Base-by-base conservation (phyloP, 1,284 basidiomycete genomes). In the Meripilus lineatus region DNA sequence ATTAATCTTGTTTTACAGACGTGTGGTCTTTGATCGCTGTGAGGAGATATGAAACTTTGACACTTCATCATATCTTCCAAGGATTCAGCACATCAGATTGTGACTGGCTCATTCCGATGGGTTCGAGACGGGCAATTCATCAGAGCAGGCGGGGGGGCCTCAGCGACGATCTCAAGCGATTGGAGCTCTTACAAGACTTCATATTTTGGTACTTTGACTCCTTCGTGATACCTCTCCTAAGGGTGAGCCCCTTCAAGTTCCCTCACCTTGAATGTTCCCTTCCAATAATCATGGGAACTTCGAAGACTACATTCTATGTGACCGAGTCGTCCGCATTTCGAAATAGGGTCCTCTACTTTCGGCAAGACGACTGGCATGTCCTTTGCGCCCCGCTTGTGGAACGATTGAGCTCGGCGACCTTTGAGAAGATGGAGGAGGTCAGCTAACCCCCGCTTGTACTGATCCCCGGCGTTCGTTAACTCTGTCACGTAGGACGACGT, bases 161-260 rank as follows among this genome's bases (percentile, higher is more conserved):
- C 1, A 77, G 79, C 0, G 93, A 96, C 54, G 66, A 78, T 1
- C 54, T 78, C 21, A 92, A 89, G 59, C 77, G 89, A 7, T 71
- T 77, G n/a, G 77, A 89, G 56, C 65, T 98, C 10, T 60, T 93
- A 0, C 79, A 89, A 56, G 90, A 95, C 45, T 89, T 95, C 54
- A 49, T 98, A 5, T 89, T 83, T 59, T 99, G 94, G 94, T 84
- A 94, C 49, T 92, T 97, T 50, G 89, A 94, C 55, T 83, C 80
- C 0, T 89, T 94, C 57, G 59, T 99, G 5, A 67, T 91, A 2
- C 81, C 87, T 0, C 68, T 99, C 3, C 63, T 99, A 11, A 84
- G 81, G 68, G 93, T 90, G 49, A 50, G 70, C 36, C 23, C 32
- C 8, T n/a, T n/a, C n/a, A n/a, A n/a, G n/a, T n/a, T n/a, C n/a